Evolutionary conservation across 495 filamentous ascomycete species (phyloP).

Genomic region (Darksidea phi): DNA sequence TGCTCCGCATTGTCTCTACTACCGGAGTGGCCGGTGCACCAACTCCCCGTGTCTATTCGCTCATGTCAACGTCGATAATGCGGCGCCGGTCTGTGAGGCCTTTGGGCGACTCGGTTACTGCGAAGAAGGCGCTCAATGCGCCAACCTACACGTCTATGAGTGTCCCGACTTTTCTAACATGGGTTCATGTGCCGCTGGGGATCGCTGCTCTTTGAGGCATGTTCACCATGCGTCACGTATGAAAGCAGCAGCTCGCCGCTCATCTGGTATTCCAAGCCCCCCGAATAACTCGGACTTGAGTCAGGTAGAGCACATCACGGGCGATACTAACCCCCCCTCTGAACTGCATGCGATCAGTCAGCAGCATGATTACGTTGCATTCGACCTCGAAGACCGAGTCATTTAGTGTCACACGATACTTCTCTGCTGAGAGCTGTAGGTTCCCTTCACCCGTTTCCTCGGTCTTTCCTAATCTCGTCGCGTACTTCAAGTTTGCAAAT

Average conservation of each 20-base stretch:
- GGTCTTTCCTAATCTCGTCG: too few species aligned
- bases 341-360: too few species aligned
- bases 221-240: conserved; percentile 78
- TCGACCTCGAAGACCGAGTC: too few species aligned
- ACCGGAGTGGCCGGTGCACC: conserved; percentile 84
- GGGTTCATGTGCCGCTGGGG: conserved; percentile 73
- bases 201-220: conserved; percentile 79
- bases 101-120: conserved; percentile 92
- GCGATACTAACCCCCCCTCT: too few species aligned
- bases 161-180: conserved; percentile 95
- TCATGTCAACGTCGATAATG: conserved; percentile 78
- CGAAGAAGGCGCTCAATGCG: conserved; percentile 73
- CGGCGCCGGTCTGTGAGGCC: conserved; percentile 75
- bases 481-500: too few species aligned
- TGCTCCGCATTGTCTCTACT: conserved; percentile 85
- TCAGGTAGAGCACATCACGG: too few species aligned
- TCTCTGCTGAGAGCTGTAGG: too few species aligned
- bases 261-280: neutral
- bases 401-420: too few species aligned
- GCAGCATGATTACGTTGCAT: too few species aligned
- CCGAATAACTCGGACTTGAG: too few species aligned
- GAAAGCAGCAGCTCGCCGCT: conserved; percentile 51
- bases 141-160: conserved; percentile 81
- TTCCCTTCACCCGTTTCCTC: too few species aligned
- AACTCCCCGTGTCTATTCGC: conserved; percentile 86